phyloP scores from a whole-genome alignment of 2,329 filamentous ascomycete species.

The Arthrobotrys entomopaga region DNA sequence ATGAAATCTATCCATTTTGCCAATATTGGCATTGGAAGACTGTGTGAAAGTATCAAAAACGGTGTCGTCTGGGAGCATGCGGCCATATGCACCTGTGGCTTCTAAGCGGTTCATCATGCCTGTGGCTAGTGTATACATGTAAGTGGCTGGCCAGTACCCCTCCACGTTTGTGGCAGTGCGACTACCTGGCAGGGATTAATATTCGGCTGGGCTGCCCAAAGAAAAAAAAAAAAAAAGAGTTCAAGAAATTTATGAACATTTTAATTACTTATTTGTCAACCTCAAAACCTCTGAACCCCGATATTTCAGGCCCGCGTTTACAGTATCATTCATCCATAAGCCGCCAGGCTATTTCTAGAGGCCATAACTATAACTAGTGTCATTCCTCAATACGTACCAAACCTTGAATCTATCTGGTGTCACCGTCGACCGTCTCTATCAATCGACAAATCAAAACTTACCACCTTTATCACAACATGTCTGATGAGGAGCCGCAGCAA shows the following conservation, averaged over 20 bases:
- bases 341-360: not conserved
- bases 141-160: slow-evolving; percentile 35
- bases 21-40: too few species aligned
- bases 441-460: not conserved
- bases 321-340: slow-evolving; percentile 1
- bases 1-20: too few species aligned
- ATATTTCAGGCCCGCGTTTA: slow-evolving; percentile 7
- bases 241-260: slow-evolving; percentile 47
- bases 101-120: too few species aligned
- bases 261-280: slow-evolving; percentile 30
- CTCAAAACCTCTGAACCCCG: slow-evolving; percentile 5
- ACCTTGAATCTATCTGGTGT: too few species aligned
- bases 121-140: slow-evolving; percentile 19
- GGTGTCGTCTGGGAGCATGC: too few species aligned
- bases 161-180: slow-evolving; percentile 39
- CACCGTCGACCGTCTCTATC: too few species aligned
- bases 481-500: slow-evolving; percentile 59
- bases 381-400: not conserved
- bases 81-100: too few species aligned
- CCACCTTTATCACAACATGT: slow-evolving; percentile 28
- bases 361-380: not conserved
- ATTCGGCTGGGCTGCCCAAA: slow-evolving; percentile 15
- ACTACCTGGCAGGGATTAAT: slow-evolving; percentile 13
- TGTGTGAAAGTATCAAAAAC: too few species aligned
- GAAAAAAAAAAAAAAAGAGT: slow-evolving; percentile 50